Evolutionary conservation across 164 flowering plant genomes (phyloP).

Genomic region (Houttuynia cordata): DNA sequence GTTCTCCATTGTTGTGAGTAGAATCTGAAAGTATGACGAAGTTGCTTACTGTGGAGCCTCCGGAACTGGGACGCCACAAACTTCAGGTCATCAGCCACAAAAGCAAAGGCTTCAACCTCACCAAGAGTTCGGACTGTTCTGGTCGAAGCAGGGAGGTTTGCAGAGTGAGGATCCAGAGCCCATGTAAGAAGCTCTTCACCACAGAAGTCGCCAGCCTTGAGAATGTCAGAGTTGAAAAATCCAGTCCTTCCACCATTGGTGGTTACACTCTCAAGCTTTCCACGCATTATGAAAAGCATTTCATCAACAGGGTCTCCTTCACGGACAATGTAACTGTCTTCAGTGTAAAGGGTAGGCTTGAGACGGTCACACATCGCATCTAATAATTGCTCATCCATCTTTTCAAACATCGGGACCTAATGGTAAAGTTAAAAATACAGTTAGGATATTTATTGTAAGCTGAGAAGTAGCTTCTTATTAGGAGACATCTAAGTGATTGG

Average conservation of each 20-base stretch:
- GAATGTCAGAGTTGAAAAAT: conserved; percentile 66
- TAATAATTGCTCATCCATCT: conserved; percentile 84
- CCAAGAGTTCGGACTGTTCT: conserved; percentile 65
- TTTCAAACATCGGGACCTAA: conserved; percentile 65
- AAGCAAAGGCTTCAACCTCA: conserved; percentile 91
- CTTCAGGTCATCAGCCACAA: conserved; percentile 73
- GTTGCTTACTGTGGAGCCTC: conserved; percentile 85
- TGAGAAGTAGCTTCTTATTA: no score
- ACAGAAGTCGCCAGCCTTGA: conserved; percentile 89
- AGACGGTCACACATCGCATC: conserved; percentile 93
- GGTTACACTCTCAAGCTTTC: conserved; percentile 61
- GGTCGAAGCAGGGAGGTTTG: conserved; percentile 84
- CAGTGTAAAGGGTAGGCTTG: conserved; percentile 74
- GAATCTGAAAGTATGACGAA: conserved; percentile 80
- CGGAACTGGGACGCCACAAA: conserved; percentile 86
- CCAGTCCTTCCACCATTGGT: conserved; percentile 96
- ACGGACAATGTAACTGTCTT: conserved; percentile 64
- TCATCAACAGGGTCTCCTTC: conserved; percentile 96
- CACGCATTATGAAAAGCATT: conserved; percentile 92
- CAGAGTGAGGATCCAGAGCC: conserved; percentile 80
- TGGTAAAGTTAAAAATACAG: not conserved
- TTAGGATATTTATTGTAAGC: no score
- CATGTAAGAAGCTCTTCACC: conserved; percentile 96
- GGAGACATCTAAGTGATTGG: no score
- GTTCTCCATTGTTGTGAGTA: conserved; percentile 97